Conservation (phyloP, 352 stramenopile species). For the Globisporangium yorkense region DNA sequence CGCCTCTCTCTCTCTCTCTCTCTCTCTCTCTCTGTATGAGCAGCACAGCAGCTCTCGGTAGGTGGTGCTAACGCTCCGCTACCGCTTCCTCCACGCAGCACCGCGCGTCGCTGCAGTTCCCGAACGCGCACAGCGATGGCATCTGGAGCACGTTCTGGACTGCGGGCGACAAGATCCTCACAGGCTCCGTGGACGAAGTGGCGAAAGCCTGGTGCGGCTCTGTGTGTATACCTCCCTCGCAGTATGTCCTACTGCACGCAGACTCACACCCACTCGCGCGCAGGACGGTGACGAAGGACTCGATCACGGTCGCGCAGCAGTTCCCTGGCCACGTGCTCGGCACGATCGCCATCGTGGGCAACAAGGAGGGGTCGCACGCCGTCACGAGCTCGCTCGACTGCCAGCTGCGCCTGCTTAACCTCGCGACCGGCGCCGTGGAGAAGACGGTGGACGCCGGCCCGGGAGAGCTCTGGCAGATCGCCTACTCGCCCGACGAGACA, state of each 20-base stretch:
- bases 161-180: conserved; percentile 82
- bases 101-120: conserved; percentile 76
- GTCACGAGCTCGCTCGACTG: conserved; percentile 82
- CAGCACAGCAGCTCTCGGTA: neutral
- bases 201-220: conserved; percentile 68
- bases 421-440: conserved; percentile 57
- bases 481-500: conserved; percentile 78
- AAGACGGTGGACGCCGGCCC: conserved; percentile 83
- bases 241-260: neutral
- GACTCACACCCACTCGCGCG: neutral
- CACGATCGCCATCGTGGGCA: conserved; percentile 80
- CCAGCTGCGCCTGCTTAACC: conserved; percentile 77
- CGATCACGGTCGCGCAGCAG: conserved; percentile 73
- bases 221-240: neutral
- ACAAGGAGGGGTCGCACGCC: conserved; percentile 68
- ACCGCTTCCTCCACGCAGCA: conserved; percentile 25
- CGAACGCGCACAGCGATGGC: conserved; percentile 81
- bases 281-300: conserved; percentile 65
- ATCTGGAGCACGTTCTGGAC: conserved; percentile 90
- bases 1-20: neutral
- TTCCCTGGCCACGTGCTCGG: conserved; percentile 81
- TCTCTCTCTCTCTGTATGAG: neutral
- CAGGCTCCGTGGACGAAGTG: conserved; percentile 83
- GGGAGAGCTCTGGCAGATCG: conserved; percentile 86
- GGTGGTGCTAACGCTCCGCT: too few species aligned